Evolutionary conservation across 257 asterid species (phyloP), one percentile per base, ranked within the genome.

Genomic region (Nicotiana undulata): DNA sequence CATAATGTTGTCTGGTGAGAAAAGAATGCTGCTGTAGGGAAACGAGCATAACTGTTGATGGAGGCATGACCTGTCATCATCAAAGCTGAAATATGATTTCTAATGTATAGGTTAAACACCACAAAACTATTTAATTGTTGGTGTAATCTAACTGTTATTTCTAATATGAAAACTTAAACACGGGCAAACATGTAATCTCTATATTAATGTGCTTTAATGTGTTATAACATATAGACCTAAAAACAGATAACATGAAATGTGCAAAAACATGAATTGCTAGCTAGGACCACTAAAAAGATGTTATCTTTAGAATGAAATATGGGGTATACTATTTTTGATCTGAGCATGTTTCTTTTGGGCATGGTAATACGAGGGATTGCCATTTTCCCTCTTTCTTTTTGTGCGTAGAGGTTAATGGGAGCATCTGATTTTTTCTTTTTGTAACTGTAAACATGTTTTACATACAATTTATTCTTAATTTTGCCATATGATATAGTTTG

Each of bases 11-110:
- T 26, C 61, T 3, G 44, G 16, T 66, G 82, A 76, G 78, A 76
- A 55, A 24, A 37, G 22, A 29, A 26, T 20, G 18, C 16, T 20
- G 18, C 16, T 11, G 61, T 74, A 53, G 56, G 59, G 44, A 40
- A 60, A 64, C 24, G 70, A 79, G 65, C 31, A 20, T 51, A 3
- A 75, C 17, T 67, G 67, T 72, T 65, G 75, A 70, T 82, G 65
- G 81, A 82, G 80, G 63, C 26, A 52, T 64, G 61, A 49, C 40
- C 26, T 26, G 40, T 49, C 79, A 74, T 74, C 61, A 3, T 49
- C 79, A 4, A 26, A 74, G 56, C 44, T 49, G 79, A 74, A 74
- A 74, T 49, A 49, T 49, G 79, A 74, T 49, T 49, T 74, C 79
- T 49, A 74, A 24, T 72, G 60, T 72, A 72, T 34, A 72, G 61